Conservation (phyloP, 768 basidiomycete species). For the Russula ochroleuca region DNA sequence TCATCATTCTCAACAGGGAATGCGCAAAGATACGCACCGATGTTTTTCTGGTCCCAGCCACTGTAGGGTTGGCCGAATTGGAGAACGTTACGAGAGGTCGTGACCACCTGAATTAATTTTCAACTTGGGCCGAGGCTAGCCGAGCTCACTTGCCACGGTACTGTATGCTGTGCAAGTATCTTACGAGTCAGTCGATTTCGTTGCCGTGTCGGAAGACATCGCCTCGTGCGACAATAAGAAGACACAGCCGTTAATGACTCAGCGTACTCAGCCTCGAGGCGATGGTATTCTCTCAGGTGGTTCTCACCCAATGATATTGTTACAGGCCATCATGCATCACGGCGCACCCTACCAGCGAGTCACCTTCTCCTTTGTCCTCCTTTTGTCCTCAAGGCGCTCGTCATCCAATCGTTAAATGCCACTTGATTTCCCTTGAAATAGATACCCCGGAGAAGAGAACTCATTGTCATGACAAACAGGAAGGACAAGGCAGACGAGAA, state of each 20-base stretch:
- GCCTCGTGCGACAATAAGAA: neutral
- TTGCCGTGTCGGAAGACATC: neutral
- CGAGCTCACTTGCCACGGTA: no score
- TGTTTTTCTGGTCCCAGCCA: slow-evolving; percentile 1
- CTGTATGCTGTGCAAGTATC: no score
- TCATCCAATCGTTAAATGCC: neutral
- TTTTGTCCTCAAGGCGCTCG: neutral
- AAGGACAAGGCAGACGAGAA: slow-evolving; percentile 12
- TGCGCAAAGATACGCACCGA: slow-evolving; percentile 3
- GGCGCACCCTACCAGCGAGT: neutral
- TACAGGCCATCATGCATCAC: neutral
- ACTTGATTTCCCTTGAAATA: slow-evolving; percentile 6
- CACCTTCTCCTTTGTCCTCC: neutral
- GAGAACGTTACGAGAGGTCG: neutral
- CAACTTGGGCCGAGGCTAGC: no score
- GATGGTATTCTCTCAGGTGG: neutral
- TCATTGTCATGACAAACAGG: slow-evolving; percentile 11
- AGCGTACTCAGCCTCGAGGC: slow-evolving; percentile 17
- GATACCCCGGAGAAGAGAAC: neutral
- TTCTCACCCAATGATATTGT: neutral
- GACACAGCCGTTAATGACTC: neutral
- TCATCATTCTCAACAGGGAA: slow-evolving; percentile 37
- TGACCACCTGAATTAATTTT: no score
- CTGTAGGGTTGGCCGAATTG: neutral
- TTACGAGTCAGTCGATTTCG: neutral